Evolutionary conservation across 345 rosid species (phyloP).

Genomic region (Citrus australasica): DNA sequence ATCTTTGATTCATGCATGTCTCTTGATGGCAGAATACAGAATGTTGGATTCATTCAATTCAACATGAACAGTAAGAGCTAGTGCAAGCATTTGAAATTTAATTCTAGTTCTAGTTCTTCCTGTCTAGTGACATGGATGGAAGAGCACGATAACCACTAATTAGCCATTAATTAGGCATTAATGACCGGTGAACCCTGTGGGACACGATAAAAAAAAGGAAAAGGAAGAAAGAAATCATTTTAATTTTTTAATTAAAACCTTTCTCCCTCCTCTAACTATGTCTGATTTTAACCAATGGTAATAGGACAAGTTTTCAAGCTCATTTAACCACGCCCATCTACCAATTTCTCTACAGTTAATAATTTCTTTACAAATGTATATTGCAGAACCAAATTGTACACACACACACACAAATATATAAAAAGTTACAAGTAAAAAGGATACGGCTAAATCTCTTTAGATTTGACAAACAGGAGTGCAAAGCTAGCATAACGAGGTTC

Average conservation of each 20-base stretch:
- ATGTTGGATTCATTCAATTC: background rate
- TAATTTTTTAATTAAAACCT: background rate
- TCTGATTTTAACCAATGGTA: background rate
- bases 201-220: background rate
- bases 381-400: too few species aligned
- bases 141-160: background rate
- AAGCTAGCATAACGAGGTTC: constrained; percentile 22
- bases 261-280: background rate
- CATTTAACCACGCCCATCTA: background rate
- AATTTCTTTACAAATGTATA: background rate
- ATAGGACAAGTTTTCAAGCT: background rate
- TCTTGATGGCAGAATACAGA: background rate
- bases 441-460: constrained; percentile 13
- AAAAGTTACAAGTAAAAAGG: constrained; percentile 5
- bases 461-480: constrained; percentile 20
- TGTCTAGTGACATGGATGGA: background rate
- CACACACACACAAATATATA: too few species aligned
- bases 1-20: background rate
- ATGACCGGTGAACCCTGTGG: constrained; percentile 1
- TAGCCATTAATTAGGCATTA: background rate
- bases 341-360: background rate
- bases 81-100: background rate
- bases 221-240: background rate
- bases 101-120: background rate
- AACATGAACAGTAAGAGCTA: background rate